Conservation (phyloP, 371 early-diverging fungal genomes). For the Syncephalis fuscata region DNA sequence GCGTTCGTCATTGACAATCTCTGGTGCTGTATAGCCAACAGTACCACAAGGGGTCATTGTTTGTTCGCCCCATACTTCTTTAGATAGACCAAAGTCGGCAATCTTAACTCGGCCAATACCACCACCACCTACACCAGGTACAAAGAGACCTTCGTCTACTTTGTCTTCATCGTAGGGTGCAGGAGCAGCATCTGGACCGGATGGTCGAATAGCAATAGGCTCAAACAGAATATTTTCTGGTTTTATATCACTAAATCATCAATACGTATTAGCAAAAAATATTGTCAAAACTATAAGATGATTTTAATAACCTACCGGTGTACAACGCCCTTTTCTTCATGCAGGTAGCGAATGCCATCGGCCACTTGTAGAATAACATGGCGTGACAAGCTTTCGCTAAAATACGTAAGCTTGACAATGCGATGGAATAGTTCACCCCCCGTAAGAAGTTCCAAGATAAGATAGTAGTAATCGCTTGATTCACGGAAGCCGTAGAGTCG, state of each 20-base stretch:
- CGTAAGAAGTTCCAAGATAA: slow-evolving; percentile 70
- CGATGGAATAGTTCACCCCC: slow-evolving; percentile 82
- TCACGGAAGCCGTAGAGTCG: slow-evolving; percentile 45
- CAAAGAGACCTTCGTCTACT: slow-evolving; percentile 55
- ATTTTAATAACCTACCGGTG: slow-evolving; percentile 37
- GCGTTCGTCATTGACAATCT: slow-evolving; percentile 64
- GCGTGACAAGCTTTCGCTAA: slow-evolving; percentile 56
- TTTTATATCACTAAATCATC: slow-evolving; percentile 64
- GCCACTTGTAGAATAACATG: slow-evolving; percentile 81
- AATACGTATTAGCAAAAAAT: no score
- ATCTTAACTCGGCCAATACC: slow-evolving; percentile 71
- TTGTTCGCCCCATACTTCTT: slow-evolving; percentile 61
- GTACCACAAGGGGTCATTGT: slow-evolving; percentile 87
- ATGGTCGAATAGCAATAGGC: slow-evolving; percentile 36
- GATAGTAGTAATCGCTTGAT: slow-evolving; percentile 42
- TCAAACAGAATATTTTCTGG: slow-evolving; percentile 88
- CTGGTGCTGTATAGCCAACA: slow-evolving; percentile 83
- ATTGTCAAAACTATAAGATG: neutral
- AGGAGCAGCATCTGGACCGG: slow-evolving; percentile 21
- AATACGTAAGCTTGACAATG: slow-evolving; percentile 60
- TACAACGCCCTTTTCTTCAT: slow-evolving; percentile 69
- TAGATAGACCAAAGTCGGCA: slow-evolving; percentile 75
- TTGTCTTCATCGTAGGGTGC: slow-evolving; percentile 29
- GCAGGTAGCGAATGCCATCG: slow-evolving; percentile 74
- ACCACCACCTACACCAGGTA: slow-evolving; percentile 53